Evolutionary conservation across 176 grass and related monocot genomes (phyloP).

Genomic region (Musa troglodytarum): DNA sequence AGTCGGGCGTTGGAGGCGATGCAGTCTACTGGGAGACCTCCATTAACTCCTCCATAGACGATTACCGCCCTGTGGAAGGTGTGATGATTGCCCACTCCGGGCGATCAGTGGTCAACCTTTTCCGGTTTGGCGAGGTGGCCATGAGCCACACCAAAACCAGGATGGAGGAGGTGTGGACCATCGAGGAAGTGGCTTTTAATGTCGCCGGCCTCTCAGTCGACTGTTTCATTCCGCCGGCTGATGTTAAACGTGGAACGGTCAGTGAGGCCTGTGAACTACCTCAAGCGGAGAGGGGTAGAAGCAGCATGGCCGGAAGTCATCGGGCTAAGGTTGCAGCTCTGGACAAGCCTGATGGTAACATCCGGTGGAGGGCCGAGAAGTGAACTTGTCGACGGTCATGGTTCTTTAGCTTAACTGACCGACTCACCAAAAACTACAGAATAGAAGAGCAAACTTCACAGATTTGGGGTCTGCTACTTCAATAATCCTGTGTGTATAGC

Average conservation of each 20-base stretch:
- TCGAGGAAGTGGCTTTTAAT: conserved; percentile 17
- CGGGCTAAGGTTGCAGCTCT: conserved; percentile 16
- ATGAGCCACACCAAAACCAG: conserved; percentile 21
- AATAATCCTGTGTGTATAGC: conserved; percentile 8
- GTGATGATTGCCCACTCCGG: conserved; percentile 19
- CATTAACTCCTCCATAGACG: conserved; percentile 17
- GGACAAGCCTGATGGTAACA: conserved; percentile 1
- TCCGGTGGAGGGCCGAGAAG: neutral
- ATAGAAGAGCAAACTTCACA: neutral
- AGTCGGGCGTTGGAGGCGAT: conserved; percentile 10
- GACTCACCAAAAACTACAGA: neutral
- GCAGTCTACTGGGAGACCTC: conserved; percentile 24
- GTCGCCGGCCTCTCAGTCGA: conserved; percentile 19
- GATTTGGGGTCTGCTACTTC: neutral
- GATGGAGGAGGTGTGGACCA: conserved; percentile 19
- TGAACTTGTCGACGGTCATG: neutral
- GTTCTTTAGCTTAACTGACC: neutral
- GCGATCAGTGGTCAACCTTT: conserved; percentile 7
- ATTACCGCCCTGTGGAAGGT: conserved; percentile 11
- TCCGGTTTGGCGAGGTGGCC: conserved; percentile 19
- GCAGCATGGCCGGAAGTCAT: neutral
- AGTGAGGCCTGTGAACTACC: conserved; percentile 13
- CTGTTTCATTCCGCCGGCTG: conserved; percentile 16
- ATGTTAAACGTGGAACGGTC: conserved; percentile 4
- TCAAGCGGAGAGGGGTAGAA: conserved; percentile 1